These are phyloP conservation scores for Closterium sp. DNA, from an alignment of 139 green algal species.

Conservation along the genomic window DNA sequence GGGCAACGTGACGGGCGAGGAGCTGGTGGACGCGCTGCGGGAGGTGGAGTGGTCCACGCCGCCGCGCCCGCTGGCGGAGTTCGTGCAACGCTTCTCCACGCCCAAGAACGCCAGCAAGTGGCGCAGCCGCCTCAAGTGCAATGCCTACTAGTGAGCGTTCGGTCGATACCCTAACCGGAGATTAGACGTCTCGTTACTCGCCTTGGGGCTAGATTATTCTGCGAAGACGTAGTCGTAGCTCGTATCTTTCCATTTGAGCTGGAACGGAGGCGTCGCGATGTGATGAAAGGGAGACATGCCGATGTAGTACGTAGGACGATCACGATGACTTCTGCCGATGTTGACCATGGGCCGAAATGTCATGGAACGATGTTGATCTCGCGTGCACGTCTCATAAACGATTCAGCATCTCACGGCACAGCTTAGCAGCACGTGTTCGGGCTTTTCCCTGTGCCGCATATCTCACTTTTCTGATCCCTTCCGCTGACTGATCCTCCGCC, in stretches of 20 bases:
- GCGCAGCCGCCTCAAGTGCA: conserved; percentile 44
- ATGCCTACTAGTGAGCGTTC: conserved; percentile 40
- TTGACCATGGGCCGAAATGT: too few species aligned
- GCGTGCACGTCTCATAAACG: too few species aligned
- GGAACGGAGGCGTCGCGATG: not conserved
- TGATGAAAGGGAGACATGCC: not conserved
- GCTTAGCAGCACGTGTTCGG: too few species aligned
- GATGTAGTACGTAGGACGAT: too few species aligned
- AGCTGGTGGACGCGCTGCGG: conserved; percentile 32
- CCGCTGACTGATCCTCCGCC: too few species aligned
- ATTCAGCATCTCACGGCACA: too few species aligned
- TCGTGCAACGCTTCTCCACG: conserved; percentile 37
- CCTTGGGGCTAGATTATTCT: not conserved
- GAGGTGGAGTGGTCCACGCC: conserved; percentile 48
- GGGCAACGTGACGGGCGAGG: conserved; percentile 45
- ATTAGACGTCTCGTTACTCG: not conserved
- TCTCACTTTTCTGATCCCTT: too few species aligned
- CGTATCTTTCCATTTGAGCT: not conserved
- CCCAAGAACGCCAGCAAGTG: conserved; percentile 27
- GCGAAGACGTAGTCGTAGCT: not conserved
- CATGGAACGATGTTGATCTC: not conserved
- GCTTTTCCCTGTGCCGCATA: too few species aligned
- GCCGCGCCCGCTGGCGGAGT: conserved; percentile 44
- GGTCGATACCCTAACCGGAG: not conserved
- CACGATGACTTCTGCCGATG: not conserved